Evolutionary conservation across 371 early-diverging fungal genomes (phyloP).

Genomic region (Apophysomyces trapeziformis): DNA sequence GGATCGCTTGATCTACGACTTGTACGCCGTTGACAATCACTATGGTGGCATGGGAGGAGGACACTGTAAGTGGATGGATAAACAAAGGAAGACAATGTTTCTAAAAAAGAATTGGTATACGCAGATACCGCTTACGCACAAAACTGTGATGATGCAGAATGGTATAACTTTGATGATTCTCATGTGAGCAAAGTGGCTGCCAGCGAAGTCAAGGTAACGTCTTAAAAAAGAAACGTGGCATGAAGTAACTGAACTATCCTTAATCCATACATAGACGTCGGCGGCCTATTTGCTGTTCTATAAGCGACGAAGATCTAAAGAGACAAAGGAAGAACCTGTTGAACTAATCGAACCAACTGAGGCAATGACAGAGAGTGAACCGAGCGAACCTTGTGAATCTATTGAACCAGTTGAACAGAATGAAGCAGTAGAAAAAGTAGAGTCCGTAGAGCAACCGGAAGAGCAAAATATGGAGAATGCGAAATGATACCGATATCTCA

Average conservation of each 20-base stretch:
- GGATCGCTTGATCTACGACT: slow-evolving; percentile 72
- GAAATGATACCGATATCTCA: too few relatives aligned
- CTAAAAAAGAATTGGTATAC: slow-evolving; percentile 1
- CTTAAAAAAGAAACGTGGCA: not conserved
- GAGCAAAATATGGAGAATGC: not conserved
- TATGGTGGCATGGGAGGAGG: slow-evolving; percentile 94
- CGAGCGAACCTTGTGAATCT: slow-evolving; percentile 8
- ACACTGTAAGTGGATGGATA: slow-evolving; percentile 69
- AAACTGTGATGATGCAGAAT: slow-evolving; percentile 68
- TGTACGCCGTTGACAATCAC: slow-evolving; percentile 91
- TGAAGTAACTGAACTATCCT: not conserved
- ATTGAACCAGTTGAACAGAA: slow-evolving; percentile 16
- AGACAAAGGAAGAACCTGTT: slow-evolving; percentile 10
- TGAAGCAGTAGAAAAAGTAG: not conserved
- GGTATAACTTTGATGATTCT: slow-evolving; percentile 93
- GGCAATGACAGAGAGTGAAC: slow-evolving; percentile 13
- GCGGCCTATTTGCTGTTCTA: slow-evolving; percentile 92
- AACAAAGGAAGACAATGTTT: not conserved
- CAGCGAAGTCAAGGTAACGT: slow-evolving; percentile 55
- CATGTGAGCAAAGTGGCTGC: slow-evolving; percentile 68
- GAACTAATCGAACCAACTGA: slow-evolving; percentile 26
- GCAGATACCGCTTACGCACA: slow-evolving; percentile 89
- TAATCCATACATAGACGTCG: slow-evolving; percentile 50
- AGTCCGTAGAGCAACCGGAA: not conserved
- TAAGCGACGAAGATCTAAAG: slow-evolving; percentile 54